These are phyloP conservation scores for Psilocybe subaeruginosa DNA, from an alignment of 768 basidiomycete species.

Conservation along the genomic window DNA sequence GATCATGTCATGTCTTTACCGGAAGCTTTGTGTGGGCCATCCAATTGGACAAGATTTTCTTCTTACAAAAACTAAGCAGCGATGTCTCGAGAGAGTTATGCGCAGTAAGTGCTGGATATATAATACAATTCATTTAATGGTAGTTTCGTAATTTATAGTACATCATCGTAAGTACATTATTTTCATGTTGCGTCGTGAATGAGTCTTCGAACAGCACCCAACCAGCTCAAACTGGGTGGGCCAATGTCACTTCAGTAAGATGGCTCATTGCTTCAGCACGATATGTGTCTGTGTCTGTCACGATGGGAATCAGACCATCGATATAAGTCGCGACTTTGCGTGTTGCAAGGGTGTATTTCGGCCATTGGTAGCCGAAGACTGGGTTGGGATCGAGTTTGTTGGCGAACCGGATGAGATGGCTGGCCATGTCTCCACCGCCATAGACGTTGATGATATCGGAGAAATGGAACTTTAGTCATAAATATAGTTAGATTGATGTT, in stretches of 20 bases:
- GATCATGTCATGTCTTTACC: no score
- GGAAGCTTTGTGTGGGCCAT: no score
- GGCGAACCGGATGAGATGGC: slow-evolving; percentile 48
- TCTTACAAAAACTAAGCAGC: no score
- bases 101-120: background rate
- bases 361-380: slow-evolving; percentile 17
- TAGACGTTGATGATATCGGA: slow-evolving; percentile 44
- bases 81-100: no score
- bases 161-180: background rate
- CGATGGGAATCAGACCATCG: slow-evolving; percentile 26
- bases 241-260: slow-evolving; percentile 18
- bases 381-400: slow-evolving; percentile 27
- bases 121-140: background rate
- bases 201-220: background rate
- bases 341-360: slow-evolving; percentile 17
- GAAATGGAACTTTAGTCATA: background rate
- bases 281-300: slow-evolving; percentile 25
- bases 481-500: background rate
- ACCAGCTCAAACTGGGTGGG: slow-evolving; percentile 9
- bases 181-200: background rate
- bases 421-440: slow-evolving; percentile 40
- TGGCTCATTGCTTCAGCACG: slow-evolving; percentile 25
- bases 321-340: slow-evolving; percentile 30
- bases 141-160: background rate
- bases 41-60: no score